Conservation (phyloP, 768 basidiomycete genomes). For the Mycena crocata region DNA sequence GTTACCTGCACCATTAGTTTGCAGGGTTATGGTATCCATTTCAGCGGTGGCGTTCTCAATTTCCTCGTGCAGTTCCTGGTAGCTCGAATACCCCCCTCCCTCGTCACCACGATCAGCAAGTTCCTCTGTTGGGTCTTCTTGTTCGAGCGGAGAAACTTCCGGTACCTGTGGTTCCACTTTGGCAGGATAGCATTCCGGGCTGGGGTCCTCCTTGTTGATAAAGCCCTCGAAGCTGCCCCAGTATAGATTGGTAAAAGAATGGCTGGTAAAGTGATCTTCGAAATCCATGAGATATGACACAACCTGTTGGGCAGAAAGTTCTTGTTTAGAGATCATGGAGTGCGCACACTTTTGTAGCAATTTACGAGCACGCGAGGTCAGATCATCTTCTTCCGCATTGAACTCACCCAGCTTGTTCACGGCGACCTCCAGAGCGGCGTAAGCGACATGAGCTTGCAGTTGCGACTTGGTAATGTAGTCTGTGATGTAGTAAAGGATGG, state of each 20-base stretch:
- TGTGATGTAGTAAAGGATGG: background rate
- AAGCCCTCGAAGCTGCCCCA: background rate
- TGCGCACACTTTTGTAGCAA: background rate
- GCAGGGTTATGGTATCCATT: background rate
- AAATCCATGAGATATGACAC: background rate
- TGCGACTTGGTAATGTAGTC: constrained; percentile 3
- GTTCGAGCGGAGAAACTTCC: too few relatives aligned
- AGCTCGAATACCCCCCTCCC: too few relatives aligned
- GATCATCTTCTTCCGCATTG: background rate
- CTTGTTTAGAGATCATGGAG: background rate
- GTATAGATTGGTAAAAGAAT: background rate
- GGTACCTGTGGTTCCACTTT: too few relatives aligned
- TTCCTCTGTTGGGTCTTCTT: too few relatives aligned
- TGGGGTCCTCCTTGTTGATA: background rate
- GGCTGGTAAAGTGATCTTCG: background rate
- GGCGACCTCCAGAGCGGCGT: background rate
- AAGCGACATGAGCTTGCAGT: background rate
- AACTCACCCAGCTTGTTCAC: background rate
- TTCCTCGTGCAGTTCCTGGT: too few relatives aligned
- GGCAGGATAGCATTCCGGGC: background rate
- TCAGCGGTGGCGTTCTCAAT: too few relatives aligned
- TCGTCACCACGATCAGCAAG: too few relatives aligned
- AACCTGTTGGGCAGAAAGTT: background rate
- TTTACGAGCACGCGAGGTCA: background rate
- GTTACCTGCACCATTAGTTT: background rate